Evolutionary conservation across 352 stramenopile species (phyloP), one percentile per base, ranked within the genome.

Genomic region (Phytophthora syringae): DNA sequence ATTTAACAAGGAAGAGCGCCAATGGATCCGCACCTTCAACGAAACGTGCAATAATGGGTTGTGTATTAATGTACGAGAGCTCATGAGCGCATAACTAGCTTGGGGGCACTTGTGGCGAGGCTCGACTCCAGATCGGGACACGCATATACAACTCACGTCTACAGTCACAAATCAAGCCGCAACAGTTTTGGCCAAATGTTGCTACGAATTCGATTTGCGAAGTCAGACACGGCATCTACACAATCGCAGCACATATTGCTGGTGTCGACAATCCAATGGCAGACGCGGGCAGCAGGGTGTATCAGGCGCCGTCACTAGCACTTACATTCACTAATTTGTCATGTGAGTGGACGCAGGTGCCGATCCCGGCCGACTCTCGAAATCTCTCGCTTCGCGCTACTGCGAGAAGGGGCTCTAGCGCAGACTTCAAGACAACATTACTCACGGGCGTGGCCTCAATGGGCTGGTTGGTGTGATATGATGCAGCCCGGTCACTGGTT

Each of bases 271-370:
- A 65, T 21, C n/a, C 48, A 13, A 71, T 62, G 55, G 50, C 50
- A 0, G 55, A 71, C 27, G 54, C 52, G 5, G 60, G 60, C 36
- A 68, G 52, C 36, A 57, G 45, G 47, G 47, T 69, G 60, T 63
- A 45, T 28, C 20, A 62, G 21, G 55, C 47, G 2, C 24, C 28
- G 3, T 47, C 42, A 2, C 60, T 55, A 18, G 52, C 44, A 21
- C n/a, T 37, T 13, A 27, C 7, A 16, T 68, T 58, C 40, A 4
- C 44, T 61, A 44, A 58, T 21, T 5, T 61, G 2, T 62, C 21
- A 3, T 52, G 11, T 40, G 34, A 16, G 28, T 60, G 52, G 58
- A 21, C 25, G 20, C 52, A 60, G 20, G 44, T 67, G 7, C 15
- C 25, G 25, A 55, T 67, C 28, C 44, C 57, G 20, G 6, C 1